Evolutionary conservation across 2,329 filamentous ascomycete species (phyloP).

Genomic region (Aspergillus glaucus): DNA sequence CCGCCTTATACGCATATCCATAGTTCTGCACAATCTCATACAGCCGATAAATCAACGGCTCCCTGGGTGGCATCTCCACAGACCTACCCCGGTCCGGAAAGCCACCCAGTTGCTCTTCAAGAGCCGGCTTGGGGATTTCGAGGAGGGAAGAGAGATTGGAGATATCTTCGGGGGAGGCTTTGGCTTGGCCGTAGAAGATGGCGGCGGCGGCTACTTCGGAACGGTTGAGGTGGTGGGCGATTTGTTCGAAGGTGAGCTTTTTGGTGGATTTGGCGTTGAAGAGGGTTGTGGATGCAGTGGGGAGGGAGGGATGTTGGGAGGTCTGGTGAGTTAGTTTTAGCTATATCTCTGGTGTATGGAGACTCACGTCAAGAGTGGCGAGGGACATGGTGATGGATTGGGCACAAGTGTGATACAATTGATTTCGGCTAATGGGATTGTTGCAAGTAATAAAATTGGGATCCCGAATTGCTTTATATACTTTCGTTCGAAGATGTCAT

Average conservation of each 20-base stretch:
- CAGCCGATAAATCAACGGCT: conserved; percentile 81
- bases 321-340: conserved; percentile 12
- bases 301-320: conserved; percentile 53
- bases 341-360: background rate
- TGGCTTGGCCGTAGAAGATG: conserved; percentile 83
- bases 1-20: conserved; percentile 89
- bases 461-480: too few species aligned
- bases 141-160: conserved; percentile 61
- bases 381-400: conserved; percentile 32
- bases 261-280: conserved; percentile 74
- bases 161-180: conserved; percentile 64
- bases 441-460: background rate
- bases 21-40: conserved; percentile 98
- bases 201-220: conserved; percentile 80
- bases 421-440: background rate
- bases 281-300: conserved; percentile 63
- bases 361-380: conserved; percentile 38
- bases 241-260: conserved; percentile 70
- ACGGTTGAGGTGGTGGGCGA: conserved; percentile 66
- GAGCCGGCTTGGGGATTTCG: conserved; percentile 49
- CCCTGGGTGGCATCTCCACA: conserved; percentile 75
- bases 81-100: conserved; percentile 76
- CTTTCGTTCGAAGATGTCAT: background rate
- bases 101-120: conserved; percentile 60
- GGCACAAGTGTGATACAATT: background rate